Base-by-base conservation (phyloP, 2,329 filamentous ascomycete genomes). In the Trichoderma sp. region DNA sequence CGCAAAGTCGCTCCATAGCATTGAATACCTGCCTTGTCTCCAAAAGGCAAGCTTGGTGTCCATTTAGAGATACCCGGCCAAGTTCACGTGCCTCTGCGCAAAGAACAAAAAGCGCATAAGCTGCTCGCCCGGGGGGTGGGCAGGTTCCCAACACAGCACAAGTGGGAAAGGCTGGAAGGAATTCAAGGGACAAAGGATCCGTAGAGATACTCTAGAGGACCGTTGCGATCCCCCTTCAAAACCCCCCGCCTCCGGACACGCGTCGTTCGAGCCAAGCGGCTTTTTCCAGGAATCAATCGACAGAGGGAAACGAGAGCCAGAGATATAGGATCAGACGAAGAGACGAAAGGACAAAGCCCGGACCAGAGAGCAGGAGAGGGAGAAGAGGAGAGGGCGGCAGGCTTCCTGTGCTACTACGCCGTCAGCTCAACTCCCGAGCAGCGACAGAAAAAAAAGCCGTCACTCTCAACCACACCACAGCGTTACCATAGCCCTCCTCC, bases 21-120 rank as follows among this genome's bases (percentile, higher is more conserved):
- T 54, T 45, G 41, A 55, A 63, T n/a, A 63, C 56, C 34, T 14
- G 12, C 34, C 34, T 12, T 39, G 56, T 47, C 47, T 51, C 21
- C 58, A 28, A 61, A 7, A 57, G 61, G 52, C 61, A 50, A 41
- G 43, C 52, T 21, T 57, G 61, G 61, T 28, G 28, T 48, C 60
- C 24, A 34, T 39, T 45, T 15, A 47, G 34, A 62, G n/a, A 64
- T 48, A 64, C 52, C 51, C 17, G 17, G 55, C 61, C 52, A 63
- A 52, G 51, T 63, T 39, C 61, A 64, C 61, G 61, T 64, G 61
- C 61, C 61, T 61, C 47, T 51, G 61, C 61, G 61, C 61, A 64
- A 50, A 41, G 34, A 26, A 64, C 58, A 56, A 50, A 52, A 34
- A 44, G 54, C 54, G 44, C 61, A 64, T 57, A 57, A 48, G 52